Conservation (phyloP, 352 stramenopile genomes). For the Pythium phragmitis region DNA sequence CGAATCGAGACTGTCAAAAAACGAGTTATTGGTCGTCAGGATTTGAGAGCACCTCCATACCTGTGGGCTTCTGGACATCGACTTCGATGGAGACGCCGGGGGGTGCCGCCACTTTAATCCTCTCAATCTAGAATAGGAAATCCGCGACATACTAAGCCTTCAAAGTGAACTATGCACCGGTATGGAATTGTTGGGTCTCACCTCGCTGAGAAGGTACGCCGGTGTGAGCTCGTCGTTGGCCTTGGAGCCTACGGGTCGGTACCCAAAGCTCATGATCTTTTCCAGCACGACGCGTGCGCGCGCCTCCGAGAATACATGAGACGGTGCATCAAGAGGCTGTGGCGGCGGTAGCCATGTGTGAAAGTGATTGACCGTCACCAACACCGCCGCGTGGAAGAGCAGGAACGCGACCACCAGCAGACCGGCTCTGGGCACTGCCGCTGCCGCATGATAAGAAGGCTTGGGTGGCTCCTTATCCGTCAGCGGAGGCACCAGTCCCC, state of each 20-base stretch:
- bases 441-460: constrained; percentile 2
- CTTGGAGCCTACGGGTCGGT: constrained; percentile 56
- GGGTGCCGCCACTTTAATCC: constrained; percentile 39
- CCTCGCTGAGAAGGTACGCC: constrained; percentile 50
- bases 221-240: constrained; percentile 71
- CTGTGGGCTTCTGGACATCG: constrained; percentile 64
- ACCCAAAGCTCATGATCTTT: constrained; percentile 71
- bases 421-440: constrained; percentile 18
- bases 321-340: constrained; percentile 35
- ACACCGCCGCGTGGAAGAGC: constrained; percentile 41
- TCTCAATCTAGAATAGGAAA: constrained; percentile 43
- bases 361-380: constrained; percentile 38
- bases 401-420: constrained; percentile 40
- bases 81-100: constrained; percentile 45
- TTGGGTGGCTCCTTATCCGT: background rate
- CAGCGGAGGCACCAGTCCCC: background rate
- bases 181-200: constrained; percentile 11
- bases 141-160: background rate
- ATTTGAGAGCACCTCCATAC: constrained; percentile 1
- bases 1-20: background rate
- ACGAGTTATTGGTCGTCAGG: background rate
- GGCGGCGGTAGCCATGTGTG: constrained; percentile 60
- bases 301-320: constrained; percentile 47
- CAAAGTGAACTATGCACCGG: background rate
- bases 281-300: constrained; percentile 60